A percentile compares a stretch with the other conserved stretches of the same genome.
Conservation (phyloP, 345 rosid genomes). For the Brassica carinata region DNA sequence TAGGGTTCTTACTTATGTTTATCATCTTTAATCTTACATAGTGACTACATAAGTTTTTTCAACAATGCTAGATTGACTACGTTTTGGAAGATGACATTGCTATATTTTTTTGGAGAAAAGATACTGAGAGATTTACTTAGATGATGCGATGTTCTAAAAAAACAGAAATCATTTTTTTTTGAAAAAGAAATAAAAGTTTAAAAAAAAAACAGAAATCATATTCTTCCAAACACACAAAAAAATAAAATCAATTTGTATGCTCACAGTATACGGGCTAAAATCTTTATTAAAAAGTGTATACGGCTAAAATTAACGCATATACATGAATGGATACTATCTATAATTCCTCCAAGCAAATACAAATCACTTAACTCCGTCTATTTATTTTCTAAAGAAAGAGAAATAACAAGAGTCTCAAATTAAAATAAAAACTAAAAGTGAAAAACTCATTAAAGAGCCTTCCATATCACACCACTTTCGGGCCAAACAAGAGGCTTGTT, state of each 20-base stretch:
- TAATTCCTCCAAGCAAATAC: neutral
- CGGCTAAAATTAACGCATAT: slow-evolving; percentile 3
- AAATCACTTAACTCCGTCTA: neutral
- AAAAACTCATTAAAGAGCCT: slow-evolving; percentile 36
- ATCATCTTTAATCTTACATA: too few species aligned
- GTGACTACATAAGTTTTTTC: neutral
- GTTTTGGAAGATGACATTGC: neutral
- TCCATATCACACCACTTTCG: slow-evolving; percentile 33
- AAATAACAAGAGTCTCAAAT: neutral
- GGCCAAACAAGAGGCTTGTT: slow-evolving; percentile 40
- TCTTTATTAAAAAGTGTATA: neutral
- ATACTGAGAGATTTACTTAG: neutral
- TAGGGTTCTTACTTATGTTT: too few species aligned
- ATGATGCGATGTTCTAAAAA: neutral
- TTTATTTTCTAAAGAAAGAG: neutral
- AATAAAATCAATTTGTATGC: neutral
- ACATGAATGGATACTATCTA: neutral
- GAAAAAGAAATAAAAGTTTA: too few species aligned
- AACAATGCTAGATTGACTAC: neutral
- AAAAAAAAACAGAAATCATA: neutral
- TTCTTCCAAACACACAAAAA: neutral
- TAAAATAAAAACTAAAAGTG: neutral
- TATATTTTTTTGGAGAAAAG: neutral
- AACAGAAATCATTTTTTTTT: neutral
- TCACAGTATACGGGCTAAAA: too few species aligned